Evolutionary conservation across 371 early-diverging fungal genomes (phyloP).

Genomic region (Syncephalis fuscata): DNA sequence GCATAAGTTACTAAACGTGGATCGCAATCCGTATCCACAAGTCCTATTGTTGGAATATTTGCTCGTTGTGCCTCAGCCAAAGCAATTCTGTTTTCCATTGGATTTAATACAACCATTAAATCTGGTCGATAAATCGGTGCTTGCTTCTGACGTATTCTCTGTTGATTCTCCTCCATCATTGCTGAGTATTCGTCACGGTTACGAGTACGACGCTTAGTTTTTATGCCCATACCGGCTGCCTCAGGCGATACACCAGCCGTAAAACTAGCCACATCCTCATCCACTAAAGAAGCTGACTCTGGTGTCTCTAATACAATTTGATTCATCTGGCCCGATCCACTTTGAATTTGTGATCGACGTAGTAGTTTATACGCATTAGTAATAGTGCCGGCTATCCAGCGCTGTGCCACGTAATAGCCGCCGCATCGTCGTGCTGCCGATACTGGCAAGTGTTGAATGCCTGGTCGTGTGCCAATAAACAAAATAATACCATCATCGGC

Average conservation of each 20-base stretch:
- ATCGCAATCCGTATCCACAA: conserved; percentile 87
- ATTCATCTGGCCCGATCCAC: too few species aligned
- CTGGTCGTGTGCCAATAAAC: conserved; percentile 75
- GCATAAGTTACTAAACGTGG: conserved; percentile 81
- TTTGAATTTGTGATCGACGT: conserved; percentile 3
- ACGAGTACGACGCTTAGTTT: too few species aligned
- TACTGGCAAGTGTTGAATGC: conserved; percentile 42
- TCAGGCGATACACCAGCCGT: too few species aligned
- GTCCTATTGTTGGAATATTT: conserved; percentile 79
- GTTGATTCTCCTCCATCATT: neutral
- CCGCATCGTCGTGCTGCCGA: conserved; percentile 65
- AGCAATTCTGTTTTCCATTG: conserved; percentile 61
- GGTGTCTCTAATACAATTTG: too few species aligned
- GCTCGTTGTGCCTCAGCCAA: conserved; percentile 63
- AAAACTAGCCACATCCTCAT: too few species aligned
- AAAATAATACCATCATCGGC: conserved; percentile 67
- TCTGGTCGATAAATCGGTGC: conserved; percentile 54
- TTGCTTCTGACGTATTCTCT: neutral
- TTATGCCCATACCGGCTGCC: too few species aligned
- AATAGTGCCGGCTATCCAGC: conserved; percentile 84
- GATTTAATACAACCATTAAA: conserved; percentile 73
- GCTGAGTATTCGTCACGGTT: conserved; percentile 3
- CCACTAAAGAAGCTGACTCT: too few species aligned
- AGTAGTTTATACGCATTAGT: conserved; percentile 72
- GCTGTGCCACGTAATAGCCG: conserved; percentile 60